Evolutionary conservation across 345 rosid species (phyloP).

Genomic region (Eucalyptus pauciflora): DNA sequence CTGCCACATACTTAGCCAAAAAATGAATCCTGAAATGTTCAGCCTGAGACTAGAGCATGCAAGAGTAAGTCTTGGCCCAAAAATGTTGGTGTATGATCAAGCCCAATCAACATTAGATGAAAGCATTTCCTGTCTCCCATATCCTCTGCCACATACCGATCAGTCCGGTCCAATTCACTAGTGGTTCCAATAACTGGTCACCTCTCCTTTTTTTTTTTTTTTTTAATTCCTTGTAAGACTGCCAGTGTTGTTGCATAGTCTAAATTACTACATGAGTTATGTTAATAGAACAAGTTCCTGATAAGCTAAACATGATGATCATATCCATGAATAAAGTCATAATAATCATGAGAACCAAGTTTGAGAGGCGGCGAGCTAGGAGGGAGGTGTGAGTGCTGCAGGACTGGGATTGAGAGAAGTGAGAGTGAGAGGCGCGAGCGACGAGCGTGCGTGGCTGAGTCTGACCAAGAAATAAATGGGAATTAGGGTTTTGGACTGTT

Average conservation of each 20-base stretch:
- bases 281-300: not conserved
- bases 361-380: not conserved
- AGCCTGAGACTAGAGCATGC: not conserved
- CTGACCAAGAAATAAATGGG: accelerated
- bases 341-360: not conserved
- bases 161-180: accelerated
- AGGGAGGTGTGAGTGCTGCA: not conserved
- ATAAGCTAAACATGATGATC: not conserved
- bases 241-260: not conserved
- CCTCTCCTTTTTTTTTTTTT: not conserved
- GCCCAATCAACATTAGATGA: not conserved
- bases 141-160: not conserved
- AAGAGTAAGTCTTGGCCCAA: not conserved
- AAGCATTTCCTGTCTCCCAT: not conserved
- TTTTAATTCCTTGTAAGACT: not conserved
- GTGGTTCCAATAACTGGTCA: not conserved
- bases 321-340: not conserved
- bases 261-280: not conserved
- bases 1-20: not conserved
- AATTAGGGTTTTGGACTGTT: not conserved
- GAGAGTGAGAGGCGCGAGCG: not conserved
- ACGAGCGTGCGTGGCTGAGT: not conserved
- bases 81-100: not conserved
- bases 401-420: not conserved
- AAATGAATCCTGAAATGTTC: not conserved